Evolutionary conservation across 2,329 filamentous ascomycete genomes (phyloP).

Genomic region (Tolypocladium pustulatum): DNA sequence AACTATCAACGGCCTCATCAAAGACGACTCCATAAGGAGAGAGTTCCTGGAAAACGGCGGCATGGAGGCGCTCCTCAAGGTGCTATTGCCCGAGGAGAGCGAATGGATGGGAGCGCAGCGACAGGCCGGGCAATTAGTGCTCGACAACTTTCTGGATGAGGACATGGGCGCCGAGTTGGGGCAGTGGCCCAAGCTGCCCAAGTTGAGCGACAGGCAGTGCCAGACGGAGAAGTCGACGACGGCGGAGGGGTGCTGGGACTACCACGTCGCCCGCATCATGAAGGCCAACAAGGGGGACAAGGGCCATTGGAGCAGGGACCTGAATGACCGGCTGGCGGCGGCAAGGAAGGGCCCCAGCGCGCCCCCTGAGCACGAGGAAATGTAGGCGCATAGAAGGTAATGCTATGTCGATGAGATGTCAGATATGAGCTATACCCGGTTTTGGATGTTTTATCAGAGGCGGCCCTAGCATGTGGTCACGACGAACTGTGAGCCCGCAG

Average conservation of each 20-base stretch:
- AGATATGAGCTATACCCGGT: not conserved
- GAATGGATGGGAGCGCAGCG: conserved; percentile 40
- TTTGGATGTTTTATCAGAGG: not conserved
- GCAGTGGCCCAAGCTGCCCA: conserved; percentile 38
- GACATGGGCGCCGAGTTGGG: conserved; percentile 49
- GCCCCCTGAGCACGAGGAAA: conserved; percentile 15
- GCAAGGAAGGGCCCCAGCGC: conserved; percentile 17
- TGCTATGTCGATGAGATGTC: not conserved
- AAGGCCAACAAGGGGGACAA: conserved; percentile 23
- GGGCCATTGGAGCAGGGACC: conserved; percentile 35
- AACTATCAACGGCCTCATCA: conserved; percentile 46
- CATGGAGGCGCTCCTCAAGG: conserved; percentile 42
- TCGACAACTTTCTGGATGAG: conserved; percentile 57
- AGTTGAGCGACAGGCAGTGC: conserved; percentile 25
- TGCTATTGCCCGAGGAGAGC: conserved; percentile 35
- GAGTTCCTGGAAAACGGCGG: conserved; percentile 46
- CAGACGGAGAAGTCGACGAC: conserved; percentile 16
- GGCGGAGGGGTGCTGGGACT: conserved; percentile 49
- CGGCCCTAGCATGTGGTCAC: not conserved
- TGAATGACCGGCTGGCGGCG: conserved; percentile 23
- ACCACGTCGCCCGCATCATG: conserved; percentile 32
- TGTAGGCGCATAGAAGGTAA: conserved; percentile 16
- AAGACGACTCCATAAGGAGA: conserved; percentile 37
- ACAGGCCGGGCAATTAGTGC: conserved; percentile 46
- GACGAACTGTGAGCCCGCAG: not conserved